Percentiles rank a stretch among this genome's conserved stretches.
phyloP scores from a whole-genome alignment of 1,284 basidiomycete species.

The Fomitopsis betulina region DNA sequence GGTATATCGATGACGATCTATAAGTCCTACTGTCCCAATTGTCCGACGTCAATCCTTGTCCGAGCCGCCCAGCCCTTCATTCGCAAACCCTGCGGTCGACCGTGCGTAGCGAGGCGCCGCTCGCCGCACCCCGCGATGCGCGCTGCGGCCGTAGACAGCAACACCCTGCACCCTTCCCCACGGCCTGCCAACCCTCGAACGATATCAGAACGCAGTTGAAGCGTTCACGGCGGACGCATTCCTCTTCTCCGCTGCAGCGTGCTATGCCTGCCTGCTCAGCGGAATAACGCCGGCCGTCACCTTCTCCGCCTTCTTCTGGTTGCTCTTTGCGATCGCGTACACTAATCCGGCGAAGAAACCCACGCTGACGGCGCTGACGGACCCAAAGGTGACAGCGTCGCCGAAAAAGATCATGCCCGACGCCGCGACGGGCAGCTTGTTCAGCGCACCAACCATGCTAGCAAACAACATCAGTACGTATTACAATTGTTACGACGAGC shows the following conservation, averaged over 20 bases:
- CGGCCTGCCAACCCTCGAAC: neutral
- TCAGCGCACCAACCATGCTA: conserved; percentile 98
- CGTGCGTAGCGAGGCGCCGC: neutral
- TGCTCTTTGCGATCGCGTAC: conserved; percentile 88
- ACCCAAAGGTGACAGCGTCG: conserved; percentile 83
- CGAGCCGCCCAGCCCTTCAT: neutral
- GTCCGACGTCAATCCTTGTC: neutral
- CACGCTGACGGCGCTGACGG: conserved; percentile 81
- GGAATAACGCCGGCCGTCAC: conserved; percentile 53
- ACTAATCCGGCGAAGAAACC: conserved; percentile 92
- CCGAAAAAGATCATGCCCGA: conserved; percentile 96
- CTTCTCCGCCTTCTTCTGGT: conserved; percentile 69
- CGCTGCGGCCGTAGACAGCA: neutral
- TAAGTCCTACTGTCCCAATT: neutral
- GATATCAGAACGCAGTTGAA: neutral
- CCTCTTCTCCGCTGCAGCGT: neutral
- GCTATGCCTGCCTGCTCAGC: conserved; percentile 45
- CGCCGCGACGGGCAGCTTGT: conserved; percentile 97
- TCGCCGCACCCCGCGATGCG: neutral
- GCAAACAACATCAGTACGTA: conserved; percentile 5
- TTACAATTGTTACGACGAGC: neutral
- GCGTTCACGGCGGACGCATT: neutral
- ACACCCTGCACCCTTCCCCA: neutral
- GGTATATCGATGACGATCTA: neutral
- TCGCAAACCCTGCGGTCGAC: neutral